Conservation (phyloP, 192 early-diverging fungal genomes). For the Podila verticillata region DNA sequence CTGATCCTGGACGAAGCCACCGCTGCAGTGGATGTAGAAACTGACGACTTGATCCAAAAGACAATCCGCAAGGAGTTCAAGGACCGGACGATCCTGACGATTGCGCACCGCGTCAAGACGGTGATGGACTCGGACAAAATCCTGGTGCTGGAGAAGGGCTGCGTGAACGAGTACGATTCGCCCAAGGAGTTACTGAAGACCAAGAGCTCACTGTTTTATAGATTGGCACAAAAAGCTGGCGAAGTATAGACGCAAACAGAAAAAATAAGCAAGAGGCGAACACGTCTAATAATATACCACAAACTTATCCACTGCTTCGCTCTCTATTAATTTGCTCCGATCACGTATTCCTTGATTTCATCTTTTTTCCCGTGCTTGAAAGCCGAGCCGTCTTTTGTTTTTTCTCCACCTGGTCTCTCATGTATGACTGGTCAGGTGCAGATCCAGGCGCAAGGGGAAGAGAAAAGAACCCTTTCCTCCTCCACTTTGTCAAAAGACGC, state of each 20-base stretch:
- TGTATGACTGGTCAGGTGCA: no score
- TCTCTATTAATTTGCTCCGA: no score
- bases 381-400: no score
- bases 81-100: conserved; percentile 63
- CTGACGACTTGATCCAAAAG: conserved; percentile 52
- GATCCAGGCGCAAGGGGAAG: no score
- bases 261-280: no score
- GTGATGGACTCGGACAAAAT: conserved; percentile 59
- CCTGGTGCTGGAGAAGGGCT: conserved; percentile 55
- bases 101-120: conserved; percentile 65
- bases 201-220: conserved; percentile 31
- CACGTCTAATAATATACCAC: no score
- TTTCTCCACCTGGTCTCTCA: no score
- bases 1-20: conserved; percentile 91
- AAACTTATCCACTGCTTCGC: no score
- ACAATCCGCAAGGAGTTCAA: conserved; percentile 58
- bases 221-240: conserved; percentile 33
- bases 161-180: conserved; percentile 47
- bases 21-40: conserved; percentile 67
- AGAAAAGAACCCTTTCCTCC: no score
- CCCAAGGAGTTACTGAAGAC: conserved; percentile 22
- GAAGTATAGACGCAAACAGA: background rate
- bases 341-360: no score
- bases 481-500: no score
- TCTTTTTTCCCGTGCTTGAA: no score